These are phyloP conservation scores for Sinapis alba DNA, from an alignment of 441 rosid genomes.

Conservation along the genomic window DNA sequence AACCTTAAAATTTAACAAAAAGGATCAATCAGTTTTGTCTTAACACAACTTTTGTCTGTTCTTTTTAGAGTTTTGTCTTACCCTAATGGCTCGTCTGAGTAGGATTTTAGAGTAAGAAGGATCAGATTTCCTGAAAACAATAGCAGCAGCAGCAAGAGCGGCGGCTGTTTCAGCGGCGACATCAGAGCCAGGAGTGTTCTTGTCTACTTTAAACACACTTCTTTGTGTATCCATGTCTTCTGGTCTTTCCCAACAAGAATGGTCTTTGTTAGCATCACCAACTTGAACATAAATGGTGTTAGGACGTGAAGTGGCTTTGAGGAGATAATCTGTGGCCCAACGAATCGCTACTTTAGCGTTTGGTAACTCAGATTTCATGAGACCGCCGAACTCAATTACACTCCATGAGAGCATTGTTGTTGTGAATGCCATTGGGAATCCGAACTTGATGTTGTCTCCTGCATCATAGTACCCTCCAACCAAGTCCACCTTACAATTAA, in stretches of 20 bases:
- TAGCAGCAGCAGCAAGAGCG: conserved; percentile 69
- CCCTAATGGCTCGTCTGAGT: conserved; percentile 57
- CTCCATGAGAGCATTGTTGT: conserved; percentile 85
- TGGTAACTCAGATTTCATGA: conserved; percentile 65
- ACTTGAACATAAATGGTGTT: conserved; percentile 77
- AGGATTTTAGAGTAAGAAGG: conserved; percentile 64
- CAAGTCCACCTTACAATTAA: conserved; percentile 47
- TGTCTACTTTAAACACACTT: conserved; percentile 62
- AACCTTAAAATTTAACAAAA: conserved; percentile 39
- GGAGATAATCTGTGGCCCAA: conserved; percentile 80
- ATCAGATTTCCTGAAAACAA: conserved; percentile 67
- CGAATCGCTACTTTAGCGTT: conserved; percentile 67
- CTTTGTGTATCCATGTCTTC: conserved; percentile 82
- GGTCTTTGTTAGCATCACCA: conserved; percentile 75
- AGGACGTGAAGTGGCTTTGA: conserved; percentile 74
- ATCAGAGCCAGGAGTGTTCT: conserved; percentile 71
- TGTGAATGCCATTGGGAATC: conserved; percentile 83
- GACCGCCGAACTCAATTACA: conserved; percentile 77
- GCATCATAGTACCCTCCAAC: conserved; percentile 86
- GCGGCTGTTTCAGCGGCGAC: conserved; percentile 80
- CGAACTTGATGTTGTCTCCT: conserved; percentile 79
- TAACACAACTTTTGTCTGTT: neutral
- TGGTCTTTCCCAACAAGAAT: conserved; percentile 83
- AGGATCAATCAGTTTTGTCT: neutral
- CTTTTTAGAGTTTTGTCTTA: conserved; percentile 30